Percentiles rank a stretch among this genome's conserved stretches.
Evolutionary conservation across 163 green algal species (phyloP).

Genomic region (Smithsoniella earleae): DNA sequence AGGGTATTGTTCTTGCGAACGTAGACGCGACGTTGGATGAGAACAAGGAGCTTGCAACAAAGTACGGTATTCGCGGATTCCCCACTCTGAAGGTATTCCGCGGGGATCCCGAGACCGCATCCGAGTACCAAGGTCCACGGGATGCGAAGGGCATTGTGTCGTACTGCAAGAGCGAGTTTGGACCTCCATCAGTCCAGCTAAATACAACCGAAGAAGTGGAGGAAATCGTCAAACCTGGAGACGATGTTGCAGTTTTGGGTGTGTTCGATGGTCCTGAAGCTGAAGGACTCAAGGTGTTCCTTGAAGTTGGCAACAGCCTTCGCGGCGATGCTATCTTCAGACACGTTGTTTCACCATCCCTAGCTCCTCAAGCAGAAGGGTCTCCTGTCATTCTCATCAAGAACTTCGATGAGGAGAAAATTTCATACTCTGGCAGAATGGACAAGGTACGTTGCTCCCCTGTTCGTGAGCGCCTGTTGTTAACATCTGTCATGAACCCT

Average conservation of each 20-base stretch:
- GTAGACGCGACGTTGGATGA: constrained; percentile 46
- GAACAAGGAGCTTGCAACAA: constrained; percentile 47
- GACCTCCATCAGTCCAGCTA: constrained; percentile 35
- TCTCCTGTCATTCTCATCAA: constrained; percentile 18
- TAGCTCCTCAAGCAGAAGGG: neutral
- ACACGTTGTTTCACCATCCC: constrained; percentile 1
- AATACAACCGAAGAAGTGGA: constrained; percentile 32
- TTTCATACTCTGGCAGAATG: constrained; percentile 8
- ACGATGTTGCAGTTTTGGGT: constrained; percentile 32
- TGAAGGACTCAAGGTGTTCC: constrained; percentile 22
- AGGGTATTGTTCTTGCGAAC: constrained; percentile 32
- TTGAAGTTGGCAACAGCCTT: constrained; percentile 31
- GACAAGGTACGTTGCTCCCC: constrained; percentile 12
- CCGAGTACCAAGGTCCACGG: constrained; percentile 47
- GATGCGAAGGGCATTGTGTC: constrained; percentile 49
- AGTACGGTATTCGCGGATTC: constrained; percentile 50
- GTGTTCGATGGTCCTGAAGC: constrained; percentile 4
- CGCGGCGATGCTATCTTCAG: constrained; percentile 32
- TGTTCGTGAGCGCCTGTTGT: neutral
- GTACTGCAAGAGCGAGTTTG: constrained; percentile 45
- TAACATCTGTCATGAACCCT: neutral
- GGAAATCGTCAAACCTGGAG: neutral
- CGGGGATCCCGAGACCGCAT: constrained; percentile 32
- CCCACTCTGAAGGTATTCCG: constrained; percentile 60
- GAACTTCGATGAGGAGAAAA: constrained; percentile 17